phyloP scores from a whole-genome alignment of 306 rosid species.

The Pterocarpus santalinus region DNA sequence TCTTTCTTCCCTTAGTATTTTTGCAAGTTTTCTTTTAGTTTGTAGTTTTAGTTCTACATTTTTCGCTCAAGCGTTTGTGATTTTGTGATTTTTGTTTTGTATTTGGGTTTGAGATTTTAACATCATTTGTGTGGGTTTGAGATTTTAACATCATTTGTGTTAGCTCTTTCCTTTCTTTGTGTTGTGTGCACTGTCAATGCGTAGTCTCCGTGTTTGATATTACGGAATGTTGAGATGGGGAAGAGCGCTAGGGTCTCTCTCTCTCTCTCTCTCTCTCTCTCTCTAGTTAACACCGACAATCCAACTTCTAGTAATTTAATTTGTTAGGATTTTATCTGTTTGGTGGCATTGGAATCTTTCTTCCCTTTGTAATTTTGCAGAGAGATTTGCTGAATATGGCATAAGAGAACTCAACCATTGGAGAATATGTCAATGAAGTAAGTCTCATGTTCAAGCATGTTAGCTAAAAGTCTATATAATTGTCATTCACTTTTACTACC shows the following conservation, averaged over 20 bases:
- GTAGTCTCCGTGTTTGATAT: no score
- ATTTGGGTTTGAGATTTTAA: no score
- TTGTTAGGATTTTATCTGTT: not conserved
- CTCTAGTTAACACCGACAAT: not conserved
- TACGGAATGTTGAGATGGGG: no score
- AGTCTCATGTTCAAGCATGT: constrained; percentile 36
- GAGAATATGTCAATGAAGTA: constrained; percentile 84
- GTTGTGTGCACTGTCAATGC: no score
- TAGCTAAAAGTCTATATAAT: constrained; percentile 15
- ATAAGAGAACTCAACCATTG: constrained; percentile 67
- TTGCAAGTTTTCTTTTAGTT: no score
- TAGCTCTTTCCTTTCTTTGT: no score
- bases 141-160: no score
- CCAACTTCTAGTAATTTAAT: not conserved
- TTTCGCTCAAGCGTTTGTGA: no score
- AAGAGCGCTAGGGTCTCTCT: not conserved
- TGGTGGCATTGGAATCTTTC: not conserved
- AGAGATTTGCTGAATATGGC: constrained; percentile 59
- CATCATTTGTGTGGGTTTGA: no score
- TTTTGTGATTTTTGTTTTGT: no score
- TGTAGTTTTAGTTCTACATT: no score
- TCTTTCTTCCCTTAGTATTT: no score
- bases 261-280: not conserved
- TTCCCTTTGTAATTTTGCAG: constrained; percentile 42
- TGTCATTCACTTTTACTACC: not conserved